Evolutionary conservation across 2,329 filamentous ascomycete genomes (phyloP).

Genomic region (Fusarium stilboides): DNA sequence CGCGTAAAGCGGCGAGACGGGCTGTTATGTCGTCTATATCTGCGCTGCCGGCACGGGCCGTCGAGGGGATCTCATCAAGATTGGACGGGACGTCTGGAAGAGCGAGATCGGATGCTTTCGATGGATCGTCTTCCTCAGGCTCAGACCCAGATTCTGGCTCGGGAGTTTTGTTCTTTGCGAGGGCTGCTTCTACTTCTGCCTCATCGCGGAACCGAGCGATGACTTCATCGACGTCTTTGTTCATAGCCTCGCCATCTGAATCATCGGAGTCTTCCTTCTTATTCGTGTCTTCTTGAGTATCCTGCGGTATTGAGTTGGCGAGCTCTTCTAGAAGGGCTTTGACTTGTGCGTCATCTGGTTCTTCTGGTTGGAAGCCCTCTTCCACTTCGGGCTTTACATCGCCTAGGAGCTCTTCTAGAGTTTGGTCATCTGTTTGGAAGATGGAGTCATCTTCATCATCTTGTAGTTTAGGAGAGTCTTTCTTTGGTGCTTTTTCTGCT

Average conservation of each 20-base stretch:
- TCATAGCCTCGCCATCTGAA: conserved; percentile 68
- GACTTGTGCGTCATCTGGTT: conserved; percentile 53
- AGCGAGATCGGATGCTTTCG: conserved; percentile 49
- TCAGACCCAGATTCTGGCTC: conserved; percentile 31
- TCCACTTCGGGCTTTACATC: conserved; percentile 59
- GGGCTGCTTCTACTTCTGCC: conserved; percentile 54
- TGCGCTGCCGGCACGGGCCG: conserved; percentile 44
- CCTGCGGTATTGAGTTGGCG: conserved; percentile 53
- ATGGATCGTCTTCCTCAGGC: conserved; percentile 2
- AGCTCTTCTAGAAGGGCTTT: conserved; percentile 57
- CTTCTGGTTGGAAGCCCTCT: conserved; percentile 44
- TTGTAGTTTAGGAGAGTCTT: conserved; percentile 23
- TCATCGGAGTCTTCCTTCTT: conserved; percentile 55
- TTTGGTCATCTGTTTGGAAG: conserved; percentile 66
- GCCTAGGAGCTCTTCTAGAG: conserved; percentile 66
- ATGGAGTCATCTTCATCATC: conserved; percentile 58
- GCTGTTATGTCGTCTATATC: conserved; percentile 63
- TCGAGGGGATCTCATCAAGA: conserved; percentile 56
- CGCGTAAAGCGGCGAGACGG: conserved; percentile 67
- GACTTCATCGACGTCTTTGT: conserved; percentile 60
- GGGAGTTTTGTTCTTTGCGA: conserved; percentile 27
- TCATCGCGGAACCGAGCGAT: conserved; percentile 65
- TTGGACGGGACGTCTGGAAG: conserved; percentile 65
- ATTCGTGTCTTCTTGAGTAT: conserved; percentile 4
- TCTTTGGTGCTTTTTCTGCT: conserved; percentile 2